Evolutionary conservation across 2,329 filamentous ascomycete species (phyloP).

Genomic region (Penicillium brasilianum): DNA sequence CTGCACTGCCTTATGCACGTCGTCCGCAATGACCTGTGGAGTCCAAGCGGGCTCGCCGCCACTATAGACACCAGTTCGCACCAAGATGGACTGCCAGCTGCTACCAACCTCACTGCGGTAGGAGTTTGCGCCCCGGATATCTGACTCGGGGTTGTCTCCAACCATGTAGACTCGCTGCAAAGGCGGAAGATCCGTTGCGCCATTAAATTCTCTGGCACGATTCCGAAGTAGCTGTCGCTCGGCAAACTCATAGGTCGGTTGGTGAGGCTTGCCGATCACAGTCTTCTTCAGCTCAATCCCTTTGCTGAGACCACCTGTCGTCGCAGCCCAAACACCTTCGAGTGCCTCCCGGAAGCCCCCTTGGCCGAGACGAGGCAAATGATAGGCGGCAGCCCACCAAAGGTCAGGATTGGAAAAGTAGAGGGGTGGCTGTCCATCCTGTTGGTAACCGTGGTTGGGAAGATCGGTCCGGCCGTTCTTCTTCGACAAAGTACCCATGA

Average conservation of each 20-base stretch:
- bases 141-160: slow-evolving; percentile 86
- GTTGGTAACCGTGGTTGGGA: slow-evolving; percentile 78
- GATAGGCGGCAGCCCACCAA: slow-evolving; percentile 84
- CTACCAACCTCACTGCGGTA: slow-evolving; percentile 70
- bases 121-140: slow-evolving; percentile 84
- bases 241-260: slow-evolving; percentile 80
- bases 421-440: slow-evolving; percentile 77
- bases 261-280: slow-evolving; percentile 82
- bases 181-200: slow-evolving; percentile 43
- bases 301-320: slow-evolving; percentile 64
- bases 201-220: slow-evolving; percentile 56
- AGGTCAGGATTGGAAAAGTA: slow-evolving; percentile 93
- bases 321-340: slow-evolving; percentile 75
- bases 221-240: slow-evolving; percentile 72
- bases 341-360: slow-evolving; percentile 86
- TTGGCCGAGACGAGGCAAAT: slow-evolving; percentile 84
- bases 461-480: slow-evolving; percentile 70
- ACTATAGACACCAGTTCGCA: slow-evolving; percentile 78
- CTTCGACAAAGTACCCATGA: slow-evolving; percentile 77
- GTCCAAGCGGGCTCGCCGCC: slow-evolving; percentile 62
- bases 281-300: slow-evolving; percentile 64
- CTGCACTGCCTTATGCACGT: slow-evolving; percentile 76
- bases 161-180: slow-evolving; percentile 88
- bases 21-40: slow-evolving; percentile 70
- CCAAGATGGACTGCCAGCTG: slow-evolving; percentile 78